phyloP scores from a whole-genome alignment of 129 eudicot species.

The Smallanthus sonchifolius region DNA sequence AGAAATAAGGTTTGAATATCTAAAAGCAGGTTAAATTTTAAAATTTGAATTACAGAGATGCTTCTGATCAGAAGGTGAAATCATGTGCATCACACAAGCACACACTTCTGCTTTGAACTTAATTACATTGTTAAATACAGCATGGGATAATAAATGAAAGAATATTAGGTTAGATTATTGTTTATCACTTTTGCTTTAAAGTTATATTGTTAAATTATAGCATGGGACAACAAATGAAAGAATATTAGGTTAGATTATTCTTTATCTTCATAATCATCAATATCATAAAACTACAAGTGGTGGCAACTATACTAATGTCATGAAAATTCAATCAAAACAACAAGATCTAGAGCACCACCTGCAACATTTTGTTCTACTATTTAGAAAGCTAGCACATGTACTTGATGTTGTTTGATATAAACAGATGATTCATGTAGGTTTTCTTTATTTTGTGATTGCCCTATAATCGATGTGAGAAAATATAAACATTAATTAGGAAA shows the following conservation, averaged over 20 bases:
- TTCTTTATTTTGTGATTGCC: no score
- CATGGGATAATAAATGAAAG: no score
- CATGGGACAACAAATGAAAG: not conserved
- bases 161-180: no score
- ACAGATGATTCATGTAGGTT: constrained; percentile 19
- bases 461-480: no score
- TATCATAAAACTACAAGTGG: not conserved
- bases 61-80: not conserved
- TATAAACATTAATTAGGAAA: no score
- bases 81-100: not conserved
- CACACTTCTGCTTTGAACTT: no score
- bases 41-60: not conserved
- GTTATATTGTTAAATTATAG: not conserved
- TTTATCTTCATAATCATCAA: not conserved
- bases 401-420: constrained; percentile 20
- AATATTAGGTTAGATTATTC: not conserved
- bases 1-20: not conserved
- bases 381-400: constrained; percentile 21
- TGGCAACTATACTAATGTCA: constrained; percentile 5
- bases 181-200: not conserved
- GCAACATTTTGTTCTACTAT: constrained; percentile 16
- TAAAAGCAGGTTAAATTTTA: not conserved
- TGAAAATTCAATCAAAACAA: constrained; percentile 14
- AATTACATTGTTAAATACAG: no score
- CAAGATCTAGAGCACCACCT: constrained; percentile 4